These are phyloP conservation scores for Beverwykella pulmonaria DNA, from an alignment of 495 filamentous ascomycete genomes.

Conservation along the genomic window DNA sequence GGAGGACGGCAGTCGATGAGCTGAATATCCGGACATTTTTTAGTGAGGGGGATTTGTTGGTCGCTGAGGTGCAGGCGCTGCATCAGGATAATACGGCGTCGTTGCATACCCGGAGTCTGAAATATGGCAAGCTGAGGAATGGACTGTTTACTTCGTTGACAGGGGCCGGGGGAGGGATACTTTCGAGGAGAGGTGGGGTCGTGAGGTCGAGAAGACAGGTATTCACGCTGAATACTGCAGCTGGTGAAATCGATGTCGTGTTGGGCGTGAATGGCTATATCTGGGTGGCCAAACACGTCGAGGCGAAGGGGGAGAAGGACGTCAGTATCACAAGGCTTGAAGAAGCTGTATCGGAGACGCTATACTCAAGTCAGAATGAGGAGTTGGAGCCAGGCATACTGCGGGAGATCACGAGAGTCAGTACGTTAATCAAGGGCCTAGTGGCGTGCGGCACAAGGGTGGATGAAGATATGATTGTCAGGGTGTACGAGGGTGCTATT, in stretches of 20 bases:
- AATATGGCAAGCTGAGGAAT: conserved; percentile 94
- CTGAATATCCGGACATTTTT: conserved; percentile 94
- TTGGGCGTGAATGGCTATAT: conserved; percentile 96
- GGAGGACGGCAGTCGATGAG: conserved; percentile 90
- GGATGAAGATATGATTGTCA: conserved; percentile 87
- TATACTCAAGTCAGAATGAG: conserved; percentile 93
- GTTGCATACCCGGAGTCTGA: conserved; percentile 84
- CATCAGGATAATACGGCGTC: conserved; percentile 78
- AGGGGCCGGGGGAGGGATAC: conserved; percentile 70
- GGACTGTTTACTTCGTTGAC: conserved; percentile 81
- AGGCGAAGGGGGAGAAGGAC: conserved; percentile 55
- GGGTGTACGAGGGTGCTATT: conserved; percentile 75
- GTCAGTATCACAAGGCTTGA: conserved; percentile 79
- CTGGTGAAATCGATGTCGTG: conserved; percentile 80
- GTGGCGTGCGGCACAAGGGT: conserved; percentile 80
- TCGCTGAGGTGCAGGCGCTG: conserved; percentile 88
- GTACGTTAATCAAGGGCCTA: conserved; percentile 76
- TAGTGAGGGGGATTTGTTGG: conserved; percentile 82
- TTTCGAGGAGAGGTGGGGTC: conserved; percentile 64
- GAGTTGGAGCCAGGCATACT: conserved; percentile 72
- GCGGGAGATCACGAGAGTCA: conserved; percentile 81
- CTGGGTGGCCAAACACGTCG: conserved; percentile 80
- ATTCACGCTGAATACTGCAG: conserved; percentile 75
- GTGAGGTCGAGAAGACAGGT: conserved; percentile 78
- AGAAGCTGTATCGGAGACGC: conserved; percentile 69